phyloP scores from a whole-genome alignment of 352 stramenopile genomes.

The Globisporangium sylvaticum region DNA sequence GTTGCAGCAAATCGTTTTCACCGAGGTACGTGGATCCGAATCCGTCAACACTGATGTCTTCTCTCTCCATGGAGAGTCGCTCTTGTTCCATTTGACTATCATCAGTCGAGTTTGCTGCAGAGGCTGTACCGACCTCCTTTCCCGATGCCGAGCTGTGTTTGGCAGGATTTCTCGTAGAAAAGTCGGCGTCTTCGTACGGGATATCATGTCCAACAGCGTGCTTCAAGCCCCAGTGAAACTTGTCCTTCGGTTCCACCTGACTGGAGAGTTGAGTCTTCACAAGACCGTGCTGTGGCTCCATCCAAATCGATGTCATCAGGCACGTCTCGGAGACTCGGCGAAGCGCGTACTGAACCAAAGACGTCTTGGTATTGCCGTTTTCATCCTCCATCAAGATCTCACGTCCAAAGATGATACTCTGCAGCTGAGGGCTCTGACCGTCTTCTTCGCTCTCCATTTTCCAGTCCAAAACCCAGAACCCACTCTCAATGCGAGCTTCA shows the following conservation, averaged over 20 bases:
- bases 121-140: conserved; percentile 6
- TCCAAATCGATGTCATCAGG: conserved; percentile 87
- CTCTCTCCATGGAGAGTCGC: conserved; percentile 41
- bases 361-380: conserved; percentile 66
- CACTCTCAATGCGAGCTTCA: conserved; percentile 59
- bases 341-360: conserved; percentile 77
- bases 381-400: conserved; percentile 85
- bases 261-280: conserved; percentile 54
- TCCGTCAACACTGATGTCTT: conserved; percentile 36
- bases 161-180: neutral
- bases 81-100: conserved; percentile 25
- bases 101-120: conserved; percentile 6
- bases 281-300: conserved; percentile 80
- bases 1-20: conserved; percentile 65
- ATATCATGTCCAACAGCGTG: conserved; percentile 67
- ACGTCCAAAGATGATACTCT: conserved; percentile 77
- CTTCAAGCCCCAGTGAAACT: conserved; percentile 62
- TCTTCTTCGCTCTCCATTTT: conserved; percentile 60
- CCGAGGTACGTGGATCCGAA: conserved; percentile 46
- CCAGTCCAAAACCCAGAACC: conserved; percentile 85
- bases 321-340: conserved; percentile 65
- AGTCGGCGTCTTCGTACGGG: conserved; percentile 41
- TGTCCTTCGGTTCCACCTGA: conserved; percentile 40
- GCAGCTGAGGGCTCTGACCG: conserved; percentile 38
- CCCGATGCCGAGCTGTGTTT: neutral